phyloP scores from a whole-genome alignment of 192 early-diverging fungal species.

The Obelidium mucronatum region DNA sequence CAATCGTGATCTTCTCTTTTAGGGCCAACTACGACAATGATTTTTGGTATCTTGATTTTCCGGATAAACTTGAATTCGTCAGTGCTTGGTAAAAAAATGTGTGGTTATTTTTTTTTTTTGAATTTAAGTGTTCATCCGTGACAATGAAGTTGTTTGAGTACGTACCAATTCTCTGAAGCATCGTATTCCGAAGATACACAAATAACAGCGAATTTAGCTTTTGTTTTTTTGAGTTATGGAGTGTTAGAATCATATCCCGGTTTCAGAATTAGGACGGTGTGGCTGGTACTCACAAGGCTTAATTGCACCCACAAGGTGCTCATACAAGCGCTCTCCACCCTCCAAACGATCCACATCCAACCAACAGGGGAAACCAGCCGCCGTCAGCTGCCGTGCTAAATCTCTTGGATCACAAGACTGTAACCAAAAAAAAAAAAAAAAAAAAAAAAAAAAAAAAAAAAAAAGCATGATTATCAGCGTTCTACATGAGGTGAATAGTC shows the following conservation, averaged over 20 bases:
- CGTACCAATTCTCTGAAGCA: not conserved
- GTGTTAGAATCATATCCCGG: no score
- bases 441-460: no score
- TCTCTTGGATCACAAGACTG: conserved; percentile 3
- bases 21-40: conserved; percentile 9
- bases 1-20: not conserved
- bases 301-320: not conserved
- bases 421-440: not conserved
- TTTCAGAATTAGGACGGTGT: no score
- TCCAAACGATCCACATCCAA: conserved; percentile 4
- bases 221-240: not conserved
- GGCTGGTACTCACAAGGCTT: not conserved
- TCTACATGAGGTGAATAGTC: not conserved
- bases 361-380: not conserved
- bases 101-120: not conserved
- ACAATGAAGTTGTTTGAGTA: no score
- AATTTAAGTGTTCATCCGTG: not conserved
- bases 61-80: not conserved
- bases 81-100: not conserved
- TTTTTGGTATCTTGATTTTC: not conserved
- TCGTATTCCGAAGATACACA: conserved; percentile 13
- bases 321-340: conserved; percentile 5
- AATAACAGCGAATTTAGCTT: conserved; percentile 11
- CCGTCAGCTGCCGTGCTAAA: not conserved
- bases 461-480: not conserved